A percentile compares a stretch with the other conserved stretches of the same genome.
Evolutionary conservation across 108 stramenopile species (phyloP).

Genomic region (Poteriospumella lacustris): DNA sequence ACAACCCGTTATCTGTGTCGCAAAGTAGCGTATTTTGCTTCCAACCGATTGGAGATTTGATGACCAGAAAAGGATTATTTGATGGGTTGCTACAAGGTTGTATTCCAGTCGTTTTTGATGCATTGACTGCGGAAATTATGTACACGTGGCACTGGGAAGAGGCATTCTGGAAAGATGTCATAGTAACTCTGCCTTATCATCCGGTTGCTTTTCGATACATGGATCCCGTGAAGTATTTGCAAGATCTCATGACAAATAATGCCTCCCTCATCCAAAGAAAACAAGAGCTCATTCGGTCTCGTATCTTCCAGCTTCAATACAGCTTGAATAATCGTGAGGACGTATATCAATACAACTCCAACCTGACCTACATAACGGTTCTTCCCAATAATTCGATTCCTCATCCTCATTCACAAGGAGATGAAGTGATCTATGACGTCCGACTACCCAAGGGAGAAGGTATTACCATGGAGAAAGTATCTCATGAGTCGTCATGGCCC

Average conservation of each 20-base stretch:
- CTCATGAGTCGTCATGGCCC: neutral
- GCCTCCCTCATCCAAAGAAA: neutral
- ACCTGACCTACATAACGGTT: neutral
- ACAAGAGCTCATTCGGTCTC: neutral
- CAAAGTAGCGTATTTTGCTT: neutral
- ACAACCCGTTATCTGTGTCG: neutral
- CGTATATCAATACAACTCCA: neutral
- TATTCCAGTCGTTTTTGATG: slow-evolving; percentile 16
- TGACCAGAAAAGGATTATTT: slow-evolving; percentile 1
- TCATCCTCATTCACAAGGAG: no score
- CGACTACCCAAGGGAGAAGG: neutral
- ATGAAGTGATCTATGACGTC: neutral
- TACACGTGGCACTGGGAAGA: slow-evolving; percentile 22
- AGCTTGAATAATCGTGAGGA: neutral
- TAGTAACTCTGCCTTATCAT: neutral
- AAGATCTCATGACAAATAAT: neutral
- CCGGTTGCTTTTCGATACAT: neutral
- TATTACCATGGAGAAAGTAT: neutral
- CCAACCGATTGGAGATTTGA: slow-evolving; percentile 1
- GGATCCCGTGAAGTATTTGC: neutral
- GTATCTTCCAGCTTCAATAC: slow-evolving; percentile 2
- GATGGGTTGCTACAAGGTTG: neutral
- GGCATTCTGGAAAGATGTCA: slow-evolving; percentile 6
- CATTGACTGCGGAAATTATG: neutral
- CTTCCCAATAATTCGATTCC: neutral